Evolutionary conservation across 2,329 filamentous ascomycete species (phyloP), one percentile per base, ranked within the genome.

Genomic region (Cladosporium sp.): DNA sequence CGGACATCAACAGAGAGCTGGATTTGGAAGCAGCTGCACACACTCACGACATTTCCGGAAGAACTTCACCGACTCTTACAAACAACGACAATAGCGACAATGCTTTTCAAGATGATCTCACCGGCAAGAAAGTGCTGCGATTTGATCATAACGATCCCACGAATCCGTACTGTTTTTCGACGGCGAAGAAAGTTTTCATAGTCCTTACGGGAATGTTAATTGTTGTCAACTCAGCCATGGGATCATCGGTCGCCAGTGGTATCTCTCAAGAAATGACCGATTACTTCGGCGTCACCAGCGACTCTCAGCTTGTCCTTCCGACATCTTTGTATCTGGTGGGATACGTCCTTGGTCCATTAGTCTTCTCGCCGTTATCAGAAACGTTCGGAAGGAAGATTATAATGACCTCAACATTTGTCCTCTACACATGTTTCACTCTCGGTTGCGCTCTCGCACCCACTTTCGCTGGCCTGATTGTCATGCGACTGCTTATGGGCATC

Each of bases 191-290:
- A 61, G 56, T 68, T 1, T 68, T 71, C 32, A 73, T 86, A 5
- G 61, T 84, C 2, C 60, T 80, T 20, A 73, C 79, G 0, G 76
- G 77, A 1, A 80, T 82, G 68, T 63, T 78, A 55, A 73, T 78
- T 47, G 82, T 87, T 38, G 72, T 86, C 62, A 88, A 88, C 64
- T 82, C 78, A 20, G 87, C 84, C 8, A 80, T 88, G 68, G 80
- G 79, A 1, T 85, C 80, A 37, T 74, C 82, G 0, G 71, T 88
- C 4, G 82, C 84, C 1, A 80, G 81, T 50, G 84, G 84, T 64
- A 42, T 42, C 38, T 19, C 27, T 19, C 12, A n/a, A 5, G 22
- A 73, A 44, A 84, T 87, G 42, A 70, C 76, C 3, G 62, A 67
- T 2, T 73, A 84, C 57, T 88, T 84, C 68, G 61, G 73, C 47